A percentile compares a stretch with the other conserved stretches of the same genome.
Evolutionary conservation across 2,329 filamentous ascomycete genomes (phyloP).

Genomic region (Beauveria sp.): DNA sequence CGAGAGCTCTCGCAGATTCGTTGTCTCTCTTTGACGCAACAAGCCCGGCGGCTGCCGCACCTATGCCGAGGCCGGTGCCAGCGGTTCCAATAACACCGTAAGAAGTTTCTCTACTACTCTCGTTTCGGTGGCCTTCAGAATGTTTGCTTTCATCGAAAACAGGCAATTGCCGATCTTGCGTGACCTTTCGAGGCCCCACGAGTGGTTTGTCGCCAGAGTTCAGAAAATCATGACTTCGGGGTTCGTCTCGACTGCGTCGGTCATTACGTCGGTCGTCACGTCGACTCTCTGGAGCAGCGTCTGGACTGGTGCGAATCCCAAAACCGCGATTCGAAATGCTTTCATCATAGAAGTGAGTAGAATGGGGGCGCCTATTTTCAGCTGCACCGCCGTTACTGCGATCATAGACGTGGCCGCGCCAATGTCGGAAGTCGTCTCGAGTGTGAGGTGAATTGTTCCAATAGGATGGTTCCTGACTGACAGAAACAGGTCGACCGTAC

Average conservation of each 20-base stretch:
- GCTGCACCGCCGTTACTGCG: constrained; percentile 19
- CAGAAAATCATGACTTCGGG: constrained; percentile 19
- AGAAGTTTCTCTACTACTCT: background rate
- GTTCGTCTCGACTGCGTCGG: constrained; percentile 27
- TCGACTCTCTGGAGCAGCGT: constrained; percentile 31
- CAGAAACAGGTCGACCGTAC: constrained; percentile 38
- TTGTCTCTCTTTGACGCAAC: constrained; percentile 29
- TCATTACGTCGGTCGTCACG: constrained; percentile 28
- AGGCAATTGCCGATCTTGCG: background rate
- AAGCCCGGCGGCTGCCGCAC: constrained; percentile 38
- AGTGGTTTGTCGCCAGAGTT: constrained; percentile 8
- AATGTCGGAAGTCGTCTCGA: constrained; percentile 39
- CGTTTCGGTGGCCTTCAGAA: background rate
- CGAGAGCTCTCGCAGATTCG: constrained; percentile 10
- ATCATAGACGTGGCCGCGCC: constrained; percentile 33
- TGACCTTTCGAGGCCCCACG: constrained; percentile 16
- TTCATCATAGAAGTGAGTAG: constrained; percentile 37
- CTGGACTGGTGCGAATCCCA: constrained; percentile 39
- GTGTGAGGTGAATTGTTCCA: constrained; percentile 41
- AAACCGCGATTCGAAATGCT: constrained; percentile 41
- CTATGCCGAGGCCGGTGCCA: constrained; percentile 38
- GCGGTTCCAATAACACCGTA: constrained; percentile 35
- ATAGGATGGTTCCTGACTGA: constrained; percentile 44
- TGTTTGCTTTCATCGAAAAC: background rate
- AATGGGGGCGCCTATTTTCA: constrained; percentile 21